phyloP scores from a whole-genome alignment of 306 rosid species.

The Lagenaria siceraria region DNA sequence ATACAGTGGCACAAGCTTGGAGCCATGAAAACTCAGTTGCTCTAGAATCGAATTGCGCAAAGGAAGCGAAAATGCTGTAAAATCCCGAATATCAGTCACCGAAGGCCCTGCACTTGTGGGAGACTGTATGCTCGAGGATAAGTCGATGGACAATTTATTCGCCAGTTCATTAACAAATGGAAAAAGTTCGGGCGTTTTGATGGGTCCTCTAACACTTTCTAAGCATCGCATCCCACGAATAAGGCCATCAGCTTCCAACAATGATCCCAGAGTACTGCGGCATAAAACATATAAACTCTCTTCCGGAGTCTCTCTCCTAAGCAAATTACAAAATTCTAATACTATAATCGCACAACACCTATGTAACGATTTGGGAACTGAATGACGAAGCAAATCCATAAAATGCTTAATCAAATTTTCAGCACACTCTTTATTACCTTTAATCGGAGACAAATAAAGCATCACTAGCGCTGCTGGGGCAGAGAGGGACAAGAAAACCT shows the following conservation, averaged over 20 bases:
- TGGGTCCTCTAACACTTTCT: constrained; percentile 9
- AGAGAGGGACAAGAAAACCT: constrained; percentile 37
- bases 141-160: constrained; percentile 25
- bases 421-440: constrained; percentile 28
- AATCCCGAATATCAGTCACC: constrained; percentile 35
- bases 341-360: constrained; percentile 24
- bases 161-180: constrained; percentile 44
- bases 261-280: constrained; percentile 29
- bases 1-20: neutral
- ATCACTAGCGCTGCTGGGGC: constrained; percentile 36
- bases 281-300: constrained; percentile 42
- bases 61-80: constrained; percentile 26
- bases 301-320: constrained; percentile 28
- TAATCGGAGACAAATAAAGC: constrained; percentile 37
- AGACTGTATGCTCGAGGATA: constrained; percentile 30
- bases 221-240: neutral
- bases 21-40: constrained; percentile 11
- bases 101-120: constrained; percentile 30
- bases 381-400: constrained; percentile 12
- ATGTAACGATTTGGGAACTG: constrained; percentile 18
- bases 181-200: constrained; percentile 30
- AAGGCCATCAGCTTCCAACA: constrained; percentile 26
- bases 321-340: constrained; percentile 57
- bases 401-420: constrained; percentile 33
- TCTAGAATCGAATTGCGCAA: constrained; percentile 18